Conservation (phyloP, 2,329 filamentous ascomycete genomes). For the Curvularia hawaiiensis region DNA sequence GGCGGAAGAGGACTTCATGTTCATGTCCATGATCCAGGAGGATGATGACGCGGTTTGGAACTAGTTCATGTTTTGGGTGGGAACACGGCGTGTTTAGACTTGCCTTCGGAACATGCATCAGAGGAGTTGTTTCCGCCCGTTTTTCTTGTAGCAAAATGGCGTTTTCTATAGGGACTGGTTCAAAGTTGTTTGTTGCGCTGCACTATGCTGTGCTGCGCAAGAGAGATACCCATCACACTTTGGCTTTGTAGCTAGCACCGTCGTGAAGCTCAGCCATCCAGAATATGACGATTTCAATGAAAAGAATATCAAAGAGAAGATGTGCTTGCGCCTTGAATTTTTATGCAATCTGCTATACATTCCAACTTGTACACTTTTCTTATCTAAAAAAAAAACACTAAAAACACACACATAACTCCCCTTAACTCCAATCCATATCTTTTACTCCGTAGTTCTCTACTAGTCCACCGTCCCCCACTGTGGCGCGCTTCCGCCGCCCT, state of each 20-base stretch:
- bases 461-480: constrained; percentile 41
- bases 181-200: background rate
- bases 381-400: too few species aligned
- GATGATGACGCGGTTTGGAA: constrained; percentile 7
- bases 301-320: background rate
- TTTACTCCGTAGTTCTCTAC: background rate
- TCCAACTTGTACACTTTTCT: too few species aligned
- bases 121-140: background rate
- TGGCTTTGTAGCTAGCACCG: background rate
- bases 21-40: constrained; percentile 7
- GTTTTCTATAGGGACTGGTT: background rate
- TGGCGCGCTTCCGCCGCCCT: constrained; percentile 18
- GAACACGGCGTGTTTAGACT: background rate
- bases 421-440: too few species aligned
- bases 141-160: background rate
- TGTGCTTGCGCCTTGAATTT: background rate
- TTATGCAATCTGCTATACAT: background rate
- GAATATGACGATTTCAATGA: background rate
- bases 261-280: background rate
- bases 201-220: background rate
- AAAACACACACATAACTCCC: too few species aligned
- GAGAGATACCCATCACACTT: constrained; percentile 9
- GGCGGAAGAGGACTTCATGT: constrained; percentile 15
- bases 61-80: background rate
- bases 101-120: background rate